Percentiles rank a stretch among this genome's conserved stretches.
phyloP scores from a whole-genome alignment of 2,329 filamentous ascomycete species.

The Phyllosticta citribraziliensis region DNA sequence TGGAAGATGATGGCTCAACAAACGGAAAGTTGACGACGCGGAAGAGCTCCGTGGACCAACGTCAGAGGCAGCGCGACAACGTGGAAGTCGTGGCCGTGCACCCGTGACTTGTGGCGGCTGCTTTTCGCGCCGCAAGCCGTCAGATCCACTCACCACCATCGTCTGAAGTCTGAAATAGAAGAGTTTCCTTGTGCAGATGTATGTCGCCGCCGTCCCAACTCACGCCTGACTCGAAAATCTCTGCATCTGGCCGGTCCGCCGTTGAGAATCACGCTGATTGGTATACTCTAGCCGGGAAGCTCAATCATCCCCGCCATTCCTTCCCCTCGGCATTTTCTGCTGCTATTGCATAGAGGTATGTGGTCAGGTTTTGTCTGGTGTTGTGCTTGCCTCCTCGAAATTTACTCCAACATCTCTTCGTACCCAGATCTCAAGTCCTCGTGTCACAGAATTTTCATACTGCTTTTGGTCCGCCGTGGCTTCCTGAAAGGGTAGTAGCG shows the following conservation, averaged over 20 bases:
- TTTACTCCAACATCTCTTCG: neutral
- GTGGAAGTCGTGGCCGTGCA: neutral
- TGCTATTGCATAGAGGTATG: neutral
- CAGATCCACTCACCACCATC: neutral
- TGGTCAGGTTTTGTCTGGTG: neutral
- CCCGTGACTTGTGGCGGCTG: neutral
- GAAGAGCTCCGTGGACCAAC: slow-evolving; percentile 5
- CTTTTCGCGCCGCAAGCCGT: neutral
- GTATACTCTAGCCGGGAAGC: neutral
- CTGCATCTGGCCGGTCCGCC: neutral
- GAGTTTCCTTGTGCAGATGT: neutral
- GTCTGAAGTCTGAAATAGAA: neutral
- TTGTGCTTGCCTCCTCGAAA: neutral
- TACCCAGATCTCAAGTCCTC: neutral
- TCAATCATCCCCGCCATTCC: neutral
- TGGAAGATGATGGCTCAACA: neutral
- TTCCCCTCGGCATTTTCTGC: neutral
- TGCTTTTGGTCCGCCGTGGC: neutral
- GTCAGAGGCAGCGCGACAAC: neutral
- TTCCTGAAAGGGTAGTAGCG: neutral
- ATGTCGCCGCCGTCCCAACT: neutral
- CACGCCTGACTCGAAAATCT: neutral
- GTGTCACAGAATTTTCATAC: neutral
- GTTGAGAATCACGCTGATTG: neutral
- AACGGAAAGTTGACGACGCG: neutral